Evolutionary conservation across 441 rosid species (phyloP).

Genomic region (Isatis lusitanica): DNA sequence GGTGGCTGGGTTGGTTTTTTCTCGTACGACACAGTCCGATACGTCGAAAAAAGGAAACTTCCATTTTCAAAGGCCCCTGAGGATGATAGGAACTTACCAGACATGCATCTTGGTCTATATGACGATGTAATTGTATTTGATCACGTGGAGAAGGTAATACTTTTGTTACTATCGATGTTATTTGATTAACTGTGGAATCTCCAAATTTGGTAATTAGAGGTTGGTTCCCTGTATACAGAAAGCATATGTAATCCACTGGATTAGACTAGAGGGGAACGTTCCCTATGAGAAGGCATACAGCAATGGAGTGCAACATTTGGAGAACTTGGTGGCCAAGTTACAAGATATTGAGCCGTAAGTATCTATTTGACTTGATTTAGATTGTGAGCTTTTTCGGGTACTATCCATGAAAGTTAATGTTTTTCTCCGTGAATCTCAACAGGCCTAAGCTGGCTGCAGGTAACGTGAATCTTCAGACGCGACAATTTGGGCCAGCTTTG

Average conservation of each 20-base stretch:
- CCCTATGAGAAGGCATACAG: slow-evolving; percentile 62
- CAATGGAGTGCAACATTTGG: slow-evolving; percentile 60
- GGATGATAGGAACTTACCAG: slow-evolving; percentile 87
- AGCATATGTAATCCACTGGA: slow-evolving; percentile 74
- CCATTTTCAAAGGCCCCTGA: slow-evolving; percentile 70
- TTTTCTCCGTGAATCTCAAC: slow-evolving; percentile 29
- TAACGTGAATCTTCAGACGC: slow-evolving; percentile 53
- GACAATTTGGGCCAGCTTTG: slow-evolving; percentile 63
- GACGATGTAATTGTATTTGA: slow-evolving; percentile 81
- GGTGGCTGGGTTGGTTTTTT: slow-evolving; percentile 99
- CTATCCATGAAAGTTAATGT: neutral
- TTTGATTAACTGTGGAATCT: neutral
- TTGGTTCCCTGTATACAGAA: slow-evolving; percentile 44
- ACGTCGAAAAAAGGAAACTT: slow-evolving; percentile 74
- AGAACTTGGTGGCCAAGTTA: slow-evolving; percentile 58
- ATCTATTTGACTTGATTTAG: neutral
- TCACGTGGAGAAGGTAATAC: slow-evolving; percentile 81
- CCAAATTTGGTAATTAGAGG: neutral
- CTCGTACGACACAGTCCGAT: slow-evolving; percentile 86
- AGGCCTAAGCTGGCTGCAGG: slow-evolving; percentile 82
- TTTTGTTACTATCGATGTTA: slow-evolving; percentile 14
- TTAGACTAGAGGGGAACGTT: slow-evolving; percentile 55
- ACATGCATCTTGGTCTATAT: slow-evolving; percentile 85
- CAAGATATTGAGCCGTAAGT: slow-evolving; percentile 67
- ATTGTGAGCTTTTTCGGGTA: neutral